phyloP scores from a whole-genome alignment of 768 basidiomycete genomes.

The Serendipita indica region DNA sequence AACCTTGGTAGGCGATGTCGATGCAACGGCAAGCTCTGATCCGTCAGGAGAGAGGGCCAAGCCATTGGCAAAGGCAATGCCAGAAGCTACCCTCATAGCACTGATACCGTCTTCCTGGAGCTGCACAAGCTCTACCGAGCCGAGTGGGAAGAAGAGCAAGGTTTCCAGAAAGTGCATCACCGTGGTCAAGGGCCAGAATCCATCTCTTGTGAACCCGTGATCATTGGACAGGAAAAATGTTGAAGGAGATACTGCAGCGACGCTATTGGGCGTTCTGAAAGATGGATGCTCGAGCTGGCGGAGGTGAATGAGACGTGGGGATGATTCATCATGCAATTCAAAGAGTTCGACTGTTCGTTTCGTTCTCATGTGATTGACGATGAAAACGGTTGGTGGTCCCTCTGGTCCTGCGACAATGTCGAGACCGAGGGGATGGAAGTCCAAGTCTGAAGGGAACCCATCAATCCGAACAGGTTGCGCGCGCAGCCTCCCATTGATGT shows the following conservation, averaged over 20 bases:
- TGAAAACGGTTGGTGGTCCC: slow-evolving; percentile 32
- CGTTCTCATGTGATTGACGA: slow-evolving; percentile 52
- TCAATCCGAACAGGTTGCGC: slow-evolving; percentile 22
- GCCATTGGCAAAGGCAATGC: slow-evolving; percentile 56
- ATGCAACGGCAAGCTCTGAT: slow-evolving; percentile 40
- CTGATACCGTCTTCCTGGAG: slow-evolving; percentile 18
- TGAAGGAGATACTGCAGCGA: slow-evolving; percentile 48
- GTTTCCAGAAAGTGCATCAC: slow-evolving; percentile 42
- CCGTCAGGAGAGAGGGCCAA: slow-evolving; percentile 41
- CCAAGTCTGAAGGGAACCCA: slow-evolving; percentile 17
- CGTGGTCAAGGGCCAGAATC: slow-evolving; percentile 34
- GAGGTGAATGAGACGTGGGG: slow-evolving; percentile 35
- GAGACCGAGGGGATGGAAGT: slow-evolving; percentile 61
- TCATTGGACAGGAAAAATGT: slow-evolving; percentile 65
- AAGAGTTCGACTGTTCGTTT: slow-evolving; percentile 58
- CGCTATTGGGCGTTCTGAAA: slow-evolving; percentile 50
- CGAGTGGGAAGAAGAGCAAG: slow-evolving; percentile 38
- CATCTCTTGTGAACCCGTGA: slow-evolving; percentile 49
- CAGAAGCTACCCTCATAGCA: slow-evolving; percentile 30
- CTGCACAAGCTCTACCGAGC: slow-evolving; percentile 42
- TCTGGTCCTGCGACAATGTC: slow-evolving; percentile 34
- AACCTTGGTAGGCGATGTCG: slow-evolving; percentile 35
- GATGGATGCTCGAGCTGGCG: slow-evolving; percentile 44
- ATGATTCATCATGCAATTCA: slow-evolving; percentile 30
- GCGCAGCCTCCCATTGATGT: slow-evolving; percentile 37